These are phyloP conservation scores for Apiospora hydei DNA, from an alignment of 2,329 filamentous ascomycete species.

Conservation along the genomic window DNA sequence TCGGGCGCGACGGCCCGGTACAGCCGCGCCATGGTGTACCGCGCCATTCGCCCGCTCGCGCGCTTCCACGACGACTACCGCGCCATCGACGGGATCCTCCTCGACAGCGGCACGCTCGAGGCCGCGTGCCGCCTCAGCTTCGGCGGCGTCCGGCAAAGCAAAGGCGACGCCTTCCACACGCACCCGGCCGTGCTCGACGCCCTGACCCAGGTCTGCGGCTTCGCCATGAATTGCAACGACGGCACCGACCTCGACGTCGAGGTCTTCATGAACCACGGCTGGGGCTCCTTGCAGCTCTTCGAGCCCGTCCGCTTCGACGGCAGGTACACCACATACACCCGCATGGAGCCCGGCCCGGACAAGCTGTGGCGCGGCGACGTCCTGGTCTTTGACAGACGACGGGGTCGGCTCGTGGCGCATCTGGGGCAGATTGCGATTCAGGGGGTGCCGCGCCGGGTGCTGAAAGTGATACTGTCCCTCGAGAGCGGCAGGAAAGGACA, in stretches of 20 bases:
- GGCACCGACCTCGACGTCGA: conserved; percentile 33
- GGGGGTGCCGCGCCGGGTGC: conserved; percentile 29
- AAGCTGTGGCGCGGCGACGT: conserved; percentile 34
- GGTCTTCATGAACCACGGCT: conserved; percentile 38
- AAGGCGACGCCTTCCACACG: conserved; percentile 33
- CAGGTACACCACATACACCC: conserved; percentile 33
- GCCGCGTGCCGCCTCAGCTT: conserved; percentile 33
- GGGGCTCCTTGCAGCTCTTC: conserved; percentile 34
- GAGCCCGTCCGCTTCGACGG: conserved; percentile 30
- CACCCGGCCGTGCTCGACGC: conserved; percentile 35
- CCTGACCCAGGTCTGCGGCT: conserved; percentile 33
- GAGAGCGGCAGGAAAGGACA: conserved; percentile 20
- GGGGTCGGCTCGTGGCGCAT: too few species aligned
- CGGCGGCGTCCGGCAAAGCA: conserved; percentile 24
- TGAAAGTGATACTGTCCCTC: conserved; percentile 30
- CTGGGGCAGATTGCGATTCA: conserved; percentile 26
- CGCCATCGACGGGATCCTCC: conserved; percentile 40
- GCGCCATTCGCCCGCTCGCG: conserved; percentile 37
- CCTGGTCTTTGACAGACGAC: conserved; percentile 28
- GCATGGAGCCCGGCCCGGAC: conserved; percentile 31
- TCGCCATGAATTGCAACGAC: conserved; percentile 38
- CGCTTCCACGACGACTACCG: conserved; percentile 39
- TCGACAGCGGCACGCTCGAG: conserved; percentile 37
- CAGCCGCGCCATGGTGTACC: conserved; percentile 53
- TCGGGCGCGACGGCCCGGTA: conserved; percentile 40